A percentile compares a stretch with the other conserved stretches of the same genome.
Evolutionary conservation across 2,329 filamentous ascomycete genomes (phyloP).

Genomic region (Penicillium sp.): DNA sequence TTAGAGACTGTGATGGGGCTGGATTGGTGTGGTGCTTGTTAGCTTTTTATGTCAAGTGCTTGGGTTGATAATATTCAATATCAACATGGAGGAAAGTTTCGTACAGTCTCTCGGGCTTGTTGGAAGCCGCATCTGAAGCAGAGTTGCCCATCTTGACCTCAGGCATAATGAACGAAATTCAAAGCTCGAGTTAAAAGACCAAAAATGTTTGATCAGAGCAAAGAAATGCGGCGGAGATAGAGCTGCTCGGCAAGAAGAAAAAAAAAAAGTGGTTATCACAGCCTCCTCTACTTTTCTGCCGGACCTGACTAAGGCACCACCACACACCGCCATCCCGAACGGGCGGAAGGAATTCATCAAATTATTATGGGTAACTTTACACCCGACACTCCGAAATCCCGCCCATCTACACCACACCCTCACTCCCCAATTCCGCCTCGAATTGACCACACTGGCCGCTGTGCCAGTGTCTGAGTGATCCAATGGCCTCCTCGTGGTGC

Average conservation of each 20-base stretch:
- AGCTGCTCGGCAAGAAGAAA: constrained; percentile 29
- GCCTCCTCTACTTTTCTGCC: constrained; percentile 32
- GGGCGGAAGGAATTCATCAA: constrained; percentile 30
- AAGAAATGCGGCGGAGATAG: constrained; percentile 13
- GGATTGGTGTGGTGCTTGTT: constrained; percentile 13
- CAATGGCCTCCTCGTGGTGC: constrained; percentile 62
- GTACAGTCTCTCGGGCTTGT: constrained; percentile 49
- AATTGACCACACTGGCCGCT: constrained; percentile 36
- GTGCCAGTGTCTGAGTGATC: constrained; percentile 36
- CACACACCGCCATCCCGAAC: constrained; percentile 28
- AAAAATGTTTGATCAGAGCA: background rate
- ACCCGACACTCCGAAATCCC: constrained; percentile 11
- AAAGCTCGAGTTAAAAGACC: background rate
- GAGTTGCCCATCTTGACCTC: constrained; percentile 33
- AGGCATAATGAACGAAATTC: constrained; percentile 30
- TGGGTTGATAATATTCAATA: background rate
- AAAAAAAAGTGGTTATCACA: constrained; percentile 41
- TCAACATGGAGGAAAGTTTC: constrained; percentile 16
- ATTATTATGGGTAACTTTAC: constrained; percentile 28
- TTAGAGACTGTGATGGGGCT: constrained; percentile 71
- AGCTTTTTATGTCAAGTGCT: constrained; percentile 24
- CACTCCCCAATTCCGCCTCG: constrained; percentile 26
- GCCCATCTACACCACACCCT: constrained; percentile 12
- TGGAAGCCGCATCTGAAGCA: constrained; percentile 21
- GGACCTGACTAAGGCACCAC: constrained; percentile 24